Conservation (phyloP, 2,329 filamentous ascomycete species). For the Remersonia thermophila region DNA sequence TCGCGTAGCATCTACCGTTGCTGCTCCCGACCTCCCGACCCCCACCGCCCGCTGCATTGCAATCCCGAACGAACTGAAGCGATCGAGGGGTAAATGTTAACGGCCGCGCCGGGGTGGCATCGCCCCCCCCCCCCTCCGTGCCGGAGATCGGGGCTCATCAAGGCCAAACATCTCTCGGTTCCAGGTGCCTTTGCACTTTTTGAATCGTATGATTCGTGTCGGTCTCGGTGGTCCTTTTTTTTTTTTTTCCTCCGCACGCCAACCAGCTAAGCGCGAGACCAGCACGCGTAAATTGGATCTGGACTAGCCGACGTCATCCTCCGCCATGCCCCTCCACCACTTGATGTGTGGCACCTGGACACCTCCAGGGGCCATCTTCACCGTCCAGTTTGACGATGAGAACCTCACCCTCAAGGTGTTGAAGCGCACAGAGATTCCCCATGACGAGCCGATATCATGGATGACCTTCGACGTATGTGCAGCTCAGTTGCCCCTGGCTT, state of each 20-base stretch:
- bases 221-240: no score
- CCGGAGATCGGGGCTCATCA: no score
- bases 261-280: no score
- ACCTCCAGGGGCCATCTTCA: constrained; percentile 79
- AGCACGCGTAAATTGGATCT: no score
- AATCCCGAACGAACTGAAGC: constrained; percentile 4
- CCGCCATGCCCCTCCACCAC: constrained; percentile 65
- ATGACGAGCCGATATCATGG: constrained; percentile 84
- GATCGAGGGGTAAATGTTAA: constrained; percentile 9
- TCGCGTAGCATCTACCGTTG: constrained; percentile 9
- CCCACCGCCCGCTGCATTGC: constrained; percentile 9
- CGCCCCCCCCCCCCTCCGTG: no score
- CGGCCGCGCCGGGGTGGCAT: background rate
- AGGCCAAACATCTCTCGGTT: no score
- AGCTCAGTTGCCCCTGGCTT: no score
- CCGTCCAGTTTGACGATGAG: constrained; percentile 77
- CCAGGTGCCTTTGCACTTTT: background rate
- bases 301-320: constrained; percentile 15
- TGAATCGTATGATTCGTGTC: constrained; percentile 7
- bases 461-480: constrained; percentile 72
- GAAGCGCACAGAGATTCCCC: constrained; percentile 68
- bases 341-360: constrained; percentile 91
- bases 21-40: constrained; percentile 11
- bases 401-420: constrained; percentile 59
- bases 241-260: no score